These are phyloP conservation scores for Termitomyces sp. DNA, from an alignment of 768 basidiomycete genomes.

Conservation along the genomic window DNA sequence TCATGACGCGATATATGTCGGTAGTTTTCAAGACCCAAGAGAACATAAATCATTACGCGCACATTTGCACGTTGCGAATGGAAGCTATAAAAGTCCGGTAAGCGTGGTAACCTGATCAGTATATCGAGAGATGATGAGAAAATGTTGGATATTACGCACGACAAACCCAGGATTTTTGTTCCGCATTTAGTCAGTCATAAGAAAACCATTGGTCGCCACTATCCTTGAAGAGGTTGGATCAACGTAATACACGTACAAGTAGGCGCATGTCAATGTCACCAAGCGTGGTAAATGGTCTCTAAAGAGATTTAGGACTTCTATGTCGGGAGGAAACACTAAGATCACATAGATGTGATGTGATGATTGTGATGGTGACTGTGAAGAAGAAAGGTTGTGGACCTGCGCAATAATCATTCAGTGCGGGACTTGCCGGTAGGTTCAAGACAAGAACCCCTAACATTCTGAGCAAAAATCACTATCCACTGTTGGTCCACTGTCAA, in stretches of 20 bases:
- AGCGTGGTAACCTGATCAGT: neutral
- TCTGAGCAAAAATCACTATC: neutral
- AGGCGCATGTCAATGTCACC: neutral
- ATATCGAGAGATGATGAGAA: neutral
- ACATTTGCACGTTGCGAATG: neutral
- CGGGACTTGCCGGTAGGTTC: neutral
- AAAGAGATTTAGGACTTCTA: neutral
- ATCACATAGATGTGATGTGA: neutral
- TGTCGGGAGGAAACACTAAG: neutral
- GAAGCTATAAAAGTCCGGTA: neutral
- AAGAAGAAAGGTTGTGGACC: neutral
- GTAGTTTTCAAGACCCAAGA: neutral
- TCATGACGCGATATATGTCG: neutral
- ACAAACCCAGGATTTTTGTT: neutral
- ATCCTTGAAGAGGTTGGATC: no score
- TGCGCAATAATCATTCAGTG: neutral
- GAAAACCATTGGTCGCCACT: neutral
- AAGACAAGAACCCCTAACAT: neutral
- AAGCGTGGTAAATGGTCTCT: neutral
- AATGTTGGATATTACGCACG: neutral
- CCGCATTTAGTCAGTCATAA: neutral
- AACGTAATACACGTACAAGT: neutral
- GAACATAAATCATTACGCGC: no score
- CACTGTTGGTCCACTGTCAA: neutral
- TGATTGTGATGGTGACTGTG: neutral